A percentile compares a stretch with the other conserved stretches of the same genome.
Conservation (phyloP, 441 rosid genomes). For the Arabidopsis lyrata region DNA sequence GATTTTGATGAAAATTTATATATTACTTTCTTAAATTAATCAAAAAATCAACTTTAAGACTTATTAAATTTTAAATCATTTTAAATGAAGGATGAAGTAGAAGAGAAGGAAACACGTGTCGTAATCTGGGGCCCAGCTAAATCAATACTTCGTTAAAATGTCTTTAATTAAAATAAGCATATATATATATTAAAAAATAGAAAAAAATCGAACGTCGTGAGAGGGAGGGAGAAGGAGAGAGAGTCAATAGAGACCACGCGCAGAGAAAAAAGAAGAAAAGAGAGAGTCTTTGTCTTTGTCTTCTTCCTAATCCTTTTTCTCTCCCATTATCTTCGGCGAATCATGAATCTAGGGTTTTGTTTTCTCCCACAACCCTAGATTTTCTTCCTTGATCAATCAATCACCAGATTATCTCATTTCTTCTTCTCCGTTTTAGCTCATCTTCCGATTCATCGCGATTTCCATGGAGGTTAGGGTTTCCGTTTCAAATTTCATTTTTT, state of each 20-base stretch:
- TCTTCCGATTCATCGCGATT: conserved; percentile 32
- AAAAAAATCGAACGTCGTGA: conserved; percentile 23
- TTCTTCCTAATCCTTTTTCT: conserved; percentile 24
- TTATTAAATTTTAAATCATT: too few relatives aligned
- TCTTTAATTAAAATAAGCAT: neutral
- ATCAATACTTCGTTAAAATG: conserved; percentile 20
- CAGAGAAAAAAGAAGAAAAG: conserved; percentile 19
- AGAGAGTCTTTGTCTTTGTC: conserved; percentile 31
- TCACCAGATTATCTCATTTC: neutral
- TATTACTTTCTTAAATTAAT: too few relatives aligned
- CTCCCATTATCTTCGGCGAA: conserved; percentile 38
- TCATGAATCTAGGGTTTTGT: conserved; percentile 46
- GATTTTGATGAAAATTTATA: too few relatives aligned
- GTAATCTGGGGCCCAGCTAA: conserved; percentile 25
- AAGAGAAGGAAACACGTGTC: conserved; percentile 40
- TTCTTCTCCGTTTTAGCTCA: conserved; percentile 10
- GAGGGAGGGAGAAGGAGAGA: conserved; percentile 11
- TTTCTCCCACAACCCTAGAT: conserved; percentile 35
- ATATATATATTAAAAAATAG: neutral
- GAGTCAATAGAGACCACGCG: conserved; percentile 42
- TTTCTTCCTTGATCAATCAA: conserved; percentile 1
- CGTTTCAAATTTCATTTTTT: conserved; percentile 17
- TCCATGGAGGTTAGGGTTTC: conserved; percentile 50
- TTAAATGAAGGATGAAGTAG: neutral
- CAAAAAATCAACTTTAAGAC: too few relatives aligned